Base-by-base conservation (phyloP, 2,329 filamentous ascomycete genomes). In the Penicillium sp. region DNA sequence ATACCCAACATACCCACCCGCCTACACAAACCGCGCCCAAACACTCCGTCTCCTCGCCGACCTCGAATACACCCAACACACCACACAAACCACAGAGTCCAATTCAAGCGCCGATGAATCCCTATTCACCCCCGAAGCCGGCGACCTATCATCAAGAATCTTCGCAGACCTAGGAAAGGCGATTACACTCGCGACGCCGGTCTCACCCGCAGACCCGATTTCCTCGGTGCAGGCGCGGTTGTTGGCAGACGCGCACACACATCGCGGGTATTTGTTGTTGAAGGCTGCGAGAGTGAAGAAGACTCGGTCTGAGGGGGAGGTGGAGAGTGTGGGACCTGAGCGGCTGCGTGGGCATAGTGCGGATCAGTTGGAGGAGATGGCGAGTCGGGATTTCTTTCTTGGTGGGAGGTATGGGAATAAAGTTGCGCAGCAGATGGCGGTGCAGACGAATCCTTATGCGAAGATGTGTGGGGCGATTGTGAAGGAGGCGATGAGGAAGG, bases 391-490 rank as follows among this genome's bases (percentile, higher is more conserved):
- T 64, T 87, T 88, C 70, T 82, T 81, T 37, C 72, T 80, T 24
- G 86, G 84, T 1, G 84, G 83, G 0, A 68, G 81, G 45, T 87
- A 83, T 72, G 86, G 86, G 0, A 86, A 86, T 72, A 80, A 83
- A 60, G 78, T 85, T 26, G 85, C 84, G 47, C 80, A 82, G 68
- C 82, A 85, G 67, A 77, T 88, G 76, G 84, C 84, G 15, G 85
- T 88, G 17, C 79, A 83, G 73, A 87, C 85, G 53, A 88, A 88
- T 76, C 86, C 86, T 33, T 86, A 88, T 75, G 85, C 85, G 35
- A 87, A 86, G 75, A 82, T 88, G 77, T 88, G 85, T 73, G 86
- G 85, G 4, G 84, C 80, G 1, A 87, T 88, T 72, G 86, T 88
- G 12, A 84, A 83, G 76, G 84, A 87, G 74, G 85, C 85, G 15